Base-by-base conservation (phyloP, 345 rosid species). In the Linum trigynum region DNA sequence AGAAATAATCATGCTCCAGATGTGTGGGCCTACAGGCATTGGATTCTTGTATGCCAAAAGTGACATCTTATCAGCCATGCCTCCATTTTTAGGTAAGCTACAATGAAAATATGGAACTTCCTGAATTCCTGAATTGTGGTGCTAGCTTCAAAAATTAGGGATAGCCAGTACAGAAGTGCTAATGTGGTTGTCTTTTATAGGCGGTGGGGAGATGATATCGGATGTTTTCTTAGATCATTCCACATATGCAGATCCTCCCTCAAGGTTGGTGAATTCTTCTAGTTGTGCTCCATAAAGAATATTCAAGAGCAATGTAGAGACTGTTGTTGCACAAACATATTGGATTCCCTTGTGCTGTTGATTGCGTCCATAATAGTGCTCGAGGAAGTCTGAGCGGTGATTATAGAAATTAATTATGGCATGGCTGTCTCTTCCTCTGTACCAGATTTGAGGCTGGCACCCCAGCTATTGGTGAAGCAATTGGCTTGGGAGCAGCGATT, bases 21-120 rank as follows among this genome's bases (percentile, higher is more conserved):
- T 94, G 97, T 91, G 94, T 88, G 97, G 99, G 84, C 99, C 99
- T 81, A 92, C 99, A 90, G 96, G 99, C 91, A 65, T 92, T 65
- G 99, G 99, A 67, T 92, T 92, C 86, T 84, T 94, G 68, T 86
- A 85, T 72, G 96, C 92, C 39, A 90, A 86, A 80, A 80, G 90
- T 74, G 92, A 83, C 38, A 70, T 88, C 68, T 72, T 92, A 72
- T 76, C 68, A 40, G 14, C 76, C 53, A 88, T 94, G 97, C 99
- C 97, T 77, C 99, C 97, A n/a, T 94, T 94, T 85, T 70, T 94
- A 77, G 97, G 97, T 94, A 77, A 72, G 83, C 69, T 15, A 6
- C 14, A 17, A 5, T 65, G 53, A 15, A 48, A 5, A 23, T 23
- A 23, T 23, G 32, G 32, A 23, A 23, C 32, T 48, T 48, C 14